A percentile compares a stretch with the other conserved stretches of the same genome.
Conservation (phyloP, 208 protist species). For the Crithidia expoeki region DNA sequence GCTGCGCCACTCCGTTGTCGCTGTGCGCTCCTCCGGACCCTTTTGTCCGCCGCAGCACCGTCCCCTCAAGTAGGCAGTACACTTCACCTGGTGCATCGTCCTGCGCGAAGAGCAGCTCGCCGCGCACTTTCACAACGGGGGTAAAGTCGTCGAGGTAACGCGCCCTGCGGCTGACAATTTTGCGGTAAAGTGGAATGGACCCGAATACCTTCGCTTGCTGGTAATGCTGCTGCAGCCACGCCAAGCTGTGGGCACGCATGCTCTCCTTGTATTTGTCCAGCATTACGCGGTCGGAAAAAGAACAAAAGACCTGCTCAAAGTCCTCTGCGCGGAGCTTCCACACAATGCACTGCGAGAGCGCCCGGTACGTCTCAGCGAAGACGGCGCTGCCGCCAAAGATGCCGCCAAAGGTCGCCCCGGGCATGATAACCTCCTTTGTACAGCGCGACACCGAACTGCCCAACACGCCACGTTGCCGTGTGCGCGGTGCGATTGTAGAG, state of each 20-base stretch:
- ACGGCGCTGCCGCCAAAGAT: constrained; percentile 62
- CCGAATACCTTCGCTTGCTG: constrained; percentile 42
- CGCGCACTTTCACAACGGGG: constrained; percentile 65
- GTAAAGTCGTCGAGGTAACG: constrained; percentile 72
- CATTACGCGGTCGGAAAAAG: constrained; percentile 66
- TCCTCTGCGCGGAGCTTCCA: constrained; percentile 59
- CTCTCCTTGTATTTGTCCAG: constrained; percentile 50
- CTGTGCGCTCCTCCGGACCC: constrained; percentile 50
- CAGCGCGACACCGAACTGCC: constrained; percentile 3
- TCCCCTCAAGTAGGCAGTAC: constrained; percentile 84
- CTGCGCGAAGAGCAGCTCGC: constrained; percentile 79
- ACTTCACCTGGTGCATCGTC: constrained; percentile 69
- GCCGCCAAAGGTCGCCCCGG: constrained; percentile 74
- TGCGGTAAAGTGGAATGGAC: constrained; percentile 85
- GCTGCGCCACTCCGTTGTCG: constrained; percentile 49
- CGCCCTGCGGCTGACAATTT: constrained; percentile 34
- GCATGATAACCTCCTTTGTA: constrained; percentile 34
- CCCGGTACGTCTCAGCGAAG: constrained; percentile 67
- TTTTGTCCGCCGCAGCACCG: constrained; percentile 51
- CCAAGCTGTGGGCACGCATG: constrained; percentile 49
- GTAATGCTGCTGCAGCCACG: constrained; percentile 53
- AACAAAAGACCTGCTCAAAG: constrained; percentile 72
- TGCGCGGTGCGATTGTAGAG: constrained; percentile 3
- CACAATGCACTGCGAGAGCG: constrained; percentile 80
- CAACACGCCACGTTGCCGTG: background rate